Evolutionary conservation across 768 basidiomycete genomes (phyloP).

Genomic region (Tubosaeta brunneosetosa): DNA sequence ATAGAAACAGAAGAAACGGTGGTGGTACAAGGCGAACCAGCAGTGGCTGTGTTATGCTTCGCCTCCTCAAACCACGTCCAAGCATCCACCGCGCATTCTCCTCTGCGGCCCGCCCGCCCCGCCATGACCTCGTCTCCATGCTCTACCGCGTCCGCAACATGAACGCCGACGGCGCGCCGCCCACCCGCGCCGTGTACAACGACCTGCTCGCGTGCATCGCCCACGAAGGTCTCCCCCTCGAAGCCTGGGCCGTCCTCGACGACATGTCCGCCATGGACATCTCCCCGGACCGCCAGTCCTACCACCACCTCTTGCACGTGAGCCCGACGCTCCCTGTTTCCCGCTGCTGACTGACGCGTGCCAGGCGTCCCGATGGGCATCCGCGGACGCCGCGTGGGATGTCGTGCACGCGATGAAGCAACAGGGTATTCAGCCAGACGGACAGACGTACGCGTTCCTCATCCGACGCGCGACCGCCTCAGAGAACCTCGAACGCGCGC

Average conservation of each 20-base stretch:
- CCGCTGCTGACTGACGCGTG: constrained; percentile 8
- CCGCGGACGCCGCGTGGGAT: constrained; percentile 39
- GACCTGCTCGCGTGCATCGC: constrained; percentile 49
- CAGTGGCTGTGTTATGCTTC: constrained; percentile 27
- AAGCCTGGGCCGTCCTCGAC: constrained; percentile 63
- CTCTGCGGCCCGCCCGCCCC: too few species aligned
- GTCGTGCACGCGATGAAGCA: constrained; percentile 55
- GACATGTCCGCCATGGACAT: constrained; percentile 59
- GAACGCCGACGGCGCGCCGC: constrained; percentile 51
- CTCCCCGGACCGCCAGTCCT: constrained; percentile 45
- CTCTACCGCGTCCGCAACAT: constrained; percentile 49
- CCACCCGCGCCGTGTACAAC: constrained; percentile 55
- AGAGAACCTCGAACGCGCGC: constrained; percentile 59
- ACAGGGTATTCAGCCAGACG: constrained; percentile 45
- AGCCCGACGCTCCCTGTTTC: constrained; percentile 11
- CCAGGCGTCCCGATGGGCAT: constrained; percentile 44
- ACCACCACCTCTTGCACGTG: constrained; percentile 61
- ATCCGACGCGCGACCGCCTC: constrained; percentile 43
- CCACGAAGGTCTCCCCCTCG: constrained; percentile 37
- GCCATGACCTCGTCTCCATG: constrained; percentile 30
- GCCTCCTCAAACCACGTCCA: not conserved
- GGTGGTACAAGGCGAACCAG: constrained; percentile 13
- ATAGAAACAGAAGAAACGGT: constrained; percentile 23
- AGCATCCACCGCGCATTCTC: too few species aligned
- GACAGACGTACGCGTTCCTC: constrained; percentile 49